These are phyloP conservation scores for Ophiostoma tasmaniense DNA, from an alignment of 2,329 filamentous ascomycete species.

Conservation along the genomic window DNA sequence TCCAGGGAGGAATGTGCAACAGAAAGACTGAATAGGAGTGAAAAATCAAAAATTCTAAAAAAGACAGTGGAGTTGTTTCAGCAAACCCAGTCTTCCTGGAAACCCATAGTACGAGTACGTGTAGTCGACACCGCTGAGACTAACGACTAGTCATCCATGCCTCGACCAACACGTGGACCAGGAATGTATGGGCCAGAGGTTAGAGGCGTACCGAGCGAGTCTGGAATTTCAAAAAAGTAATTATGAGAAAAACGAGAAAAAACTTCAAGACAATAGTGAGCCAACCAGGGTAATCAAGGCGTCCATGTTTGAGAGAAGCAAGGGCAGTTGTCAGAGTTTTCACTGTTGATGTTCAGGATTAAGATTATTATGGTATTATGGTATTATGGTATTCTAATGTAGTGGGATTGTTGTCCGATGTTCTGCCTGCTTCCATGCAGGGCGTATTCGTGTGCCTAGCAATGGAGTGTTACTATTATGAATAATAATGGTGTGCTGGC, in stretches of 20 bases:
- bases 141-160: neutral
- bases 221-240: neutral
- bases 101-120: neutral
- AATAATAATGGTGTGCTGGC: neutral
- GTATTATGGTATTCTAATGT: no score
- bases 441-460: neutral
- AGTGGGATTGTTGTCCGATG: neutral
- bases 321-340: neutral
- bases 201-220: neutral
- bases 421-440: neutral
- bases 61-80: neutral
- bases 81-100: neutral
- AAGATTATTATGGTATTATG: neutral
- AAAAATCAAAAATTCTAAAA: neutral
- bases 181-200: neutral
- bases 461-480: neutral
- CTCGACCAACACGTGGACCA: neutral
- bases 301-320: neutral
- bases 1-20: neutral
- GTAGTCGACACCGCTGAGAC: neutral
- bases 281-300: neutral
- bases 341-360: neutral
- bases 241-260: neutral
- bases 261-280: neutral
- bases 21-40: neutral